Base-by-base conservation (phyloP, 2,329 filamentous ascomycete species). In the Xylaria polymorpha region DNA sequence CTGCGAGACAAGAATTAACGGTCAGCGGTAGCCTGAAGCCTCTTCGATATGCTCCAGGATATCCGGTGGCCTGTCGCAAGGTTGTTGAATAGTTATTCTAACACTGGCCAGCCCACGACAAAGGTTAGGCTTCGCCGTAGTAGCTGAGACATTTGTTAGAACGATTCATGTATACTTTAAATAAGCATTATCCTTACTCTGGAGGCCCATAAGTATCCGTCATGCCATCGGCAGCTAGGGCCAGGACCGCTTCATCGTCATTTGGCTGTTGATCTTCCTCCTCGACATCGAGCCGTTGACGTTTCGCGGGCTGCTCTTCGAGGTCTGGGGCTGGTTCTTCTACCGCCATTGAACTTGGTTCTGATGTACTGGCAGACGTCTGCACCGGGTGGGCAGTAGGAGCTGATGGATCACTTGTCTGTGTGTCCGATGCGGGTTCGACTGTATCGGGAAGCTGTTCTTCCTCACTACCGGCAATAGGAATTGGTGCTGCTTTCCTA, bases 401-500 rank as follows among this genome's bases (percentile, higher is more conserved):
- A 37, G 64, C 48, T 39, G 55, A 46, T 39, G 64, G 48, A 41
- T 64, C 69, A 51, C 37, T 53, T 61, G 35, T 39, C 64, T 69
- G 50, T 59, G 67, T 48, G 44, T 71, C 64, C 10, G 62, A 55
- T 46, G 51, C 39, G 15, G 72, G 61, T 15, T 53, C 41, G 14
- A 62, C 56, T 58, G 35, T 48, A 10, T 64, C 65, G 10, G 56
- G 48, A 43, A 69, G 50, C 35, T 64, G 44, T 29, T 57, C 35
- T 53, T 73, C 67, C 22, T 71, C 69, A 35, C 44, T 9, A 43
- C 55, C 59, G 37, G 32, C 22, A 46, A 72, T 61, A 25, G 70
- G 71, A 44, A 63, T 72, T 46, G 74, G 72, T n/a, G 79, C 78
- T 48, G 80, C 78, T 75, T 88, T 89, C 62, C 83, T 81, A 0